Base-by-base conservation (phyloP, 345 rosid species). In the Raphanus sativus region DNA sequence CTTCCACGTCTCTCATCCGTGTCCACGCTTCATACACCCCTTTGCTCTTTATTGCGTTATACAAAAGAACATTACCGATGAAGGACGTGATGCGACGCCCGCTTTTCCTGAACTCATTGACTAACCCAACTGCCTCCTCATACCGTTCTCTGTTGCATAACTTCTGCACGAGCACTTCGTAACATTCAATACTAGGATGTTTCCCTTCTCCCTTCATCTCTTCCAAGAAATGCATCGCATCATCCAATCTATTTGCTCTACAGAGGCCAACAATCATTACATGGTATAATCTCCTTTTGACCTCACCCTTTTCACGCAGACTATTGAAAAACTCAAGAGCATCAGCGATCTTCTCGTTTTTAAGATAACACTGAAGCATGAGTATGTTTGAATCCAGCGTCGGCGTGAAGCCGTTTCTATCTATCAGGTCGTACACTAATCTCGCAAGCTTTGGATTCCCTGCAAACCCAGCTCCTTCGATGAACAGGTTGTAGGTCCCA, bases 381-480 rank as follows among this genome's bases (percentile, higher is more conserved):
- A 81, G 79, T 29, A 85, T 70, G 71, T 85, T 70, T 5, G 91
- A 82, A 66, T 62, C 54, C 48, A 82, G 8, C 59, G 67, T 74
- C 21, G 94, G 91, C 62, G 10, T 33, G 65, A 86, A 66, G 30
- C 89, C 91, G 66, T 76, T 86, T 75, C 77, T 74, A 56, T 13
- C 81, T 89, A 95, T 92, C 83, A 86, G 79, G 78, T 90, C 89
- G 77, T 78, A 89, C 34, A 85, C 87, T 70, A 80, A 55, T 81
- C 89, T 88, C 40, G 96, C 97, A 32, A 95, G 79, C 28, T 87
- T 87, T 40, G 97, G 97, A 45, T 74, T 87, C 66, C 73, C 80
- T 56, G 92, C 89, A 78, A 74, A 73, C 74, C 92, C 98, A 68
- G 89, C 96, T 86, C 94, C 99, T 79, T 83, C 81, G 6, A 92